These are phyloP conservation scores for Candida labiduridarum DNA, from an alignment of 1,139 yeast species.

Conservation along the genomic window DNA sequence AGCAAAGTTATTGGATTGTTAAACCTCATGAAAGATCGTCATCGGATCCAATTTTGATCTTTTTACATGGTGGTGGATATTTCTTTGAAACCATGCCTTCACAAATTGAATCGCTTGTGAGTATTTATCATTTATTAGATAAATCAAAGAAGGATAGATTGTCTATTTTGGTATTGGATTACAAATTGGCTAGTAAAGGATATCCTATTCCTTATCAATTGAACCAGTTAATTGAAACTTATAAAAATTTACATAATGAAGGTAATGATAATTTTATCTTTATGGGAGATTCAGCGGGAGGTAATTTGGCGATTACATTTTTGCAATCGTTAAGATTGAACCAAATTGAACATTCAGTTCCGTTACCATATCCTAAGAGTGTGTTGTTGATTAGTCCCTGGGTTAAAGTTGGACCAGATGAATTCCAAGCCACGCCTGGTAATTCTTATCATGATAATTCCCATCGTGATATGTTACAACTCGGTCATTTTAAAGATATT, in stretches of 20 bases:
- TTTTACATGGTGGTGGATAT: constrained; percentile 49
- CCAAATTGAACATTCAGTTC: constrained; percentile 6
- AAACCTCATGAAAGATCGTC: constrained; percentile 29
- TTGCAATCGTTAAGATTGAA: constrained; percentile 28
- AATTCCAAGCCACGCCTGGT: constrained; percentile 25
- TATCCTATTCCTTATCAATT: constrained; percentile 38
- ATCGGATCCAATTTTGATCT: constrained; percentile 40
- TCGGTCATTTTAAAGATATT: constrained; percentile 9
- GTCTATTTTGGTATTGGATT: constrained; percentile 41
- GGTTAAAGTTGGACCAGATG: constrained; percentile 24
- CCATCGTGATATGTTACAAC: constrained; percentile 33
- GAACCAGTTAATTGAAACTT: constrained; percentile 34
- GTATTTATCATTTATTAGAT: constrained; percentile 33
- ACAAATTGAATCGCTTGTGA: constrained; percentile 34
- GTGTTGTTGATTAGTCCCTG: constrained; percentile 44
- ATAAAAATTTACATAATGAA: constrained; percentile 25
- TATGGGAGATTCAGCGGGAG: constrained; percentile 49
- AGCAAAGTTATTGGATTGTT: constrained; percentile 41
- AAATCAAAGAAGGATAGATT: constrained; percentile 25
- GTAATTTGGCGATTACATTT: constrained; percentile 34
- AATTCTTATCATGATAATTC: constrained; percentile 38
- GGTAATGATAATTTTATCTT: constrained; percentile 35
- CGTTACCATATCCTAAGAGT: constrained; percentile 32
- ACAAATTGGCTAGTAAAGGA: constrained; percentile 37
- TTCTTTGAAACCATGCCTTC: constrained; percentile 35